Conservation (phyloP, 441 rosid species). For the Flueggea neowawraea region DNA sequence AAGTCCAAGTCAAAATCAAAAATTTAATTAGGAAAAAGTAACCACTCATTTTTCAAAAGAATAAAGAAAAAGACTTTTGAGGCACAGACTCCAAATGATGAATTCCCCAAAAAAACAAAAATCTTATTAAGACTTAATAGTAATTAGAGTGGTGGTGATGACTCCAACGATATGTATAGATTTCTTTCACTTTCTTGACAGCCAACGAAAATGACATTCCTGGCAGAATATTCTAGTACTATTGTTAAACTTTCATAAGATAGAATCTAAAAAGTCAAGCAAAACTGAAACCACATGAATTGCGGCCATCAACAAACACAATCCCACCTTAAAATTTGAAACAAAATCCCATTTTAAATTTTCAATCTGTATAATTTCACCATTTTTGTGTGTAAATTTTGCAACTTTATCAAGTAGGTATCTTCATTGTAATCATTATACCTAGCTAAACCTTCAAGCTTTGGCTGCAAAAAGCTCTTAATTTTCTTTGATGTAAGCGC, state of each 20-base stretch:
- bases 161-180: conserved; percentile 9
- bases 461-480: conserved; percentile 81
- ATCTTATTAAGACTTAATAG: conserved; percentile 1
- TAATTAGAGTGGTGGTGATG: conserved; percentile 14
- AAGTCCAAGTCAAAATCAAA: neutral
- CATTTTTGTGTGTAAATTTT: neutral
- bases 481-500: conserved; percentile 83
- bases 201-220: conserved; percentile 44
- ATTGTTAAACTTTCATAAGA: conserved; percentile 7
- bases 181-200: conserved; percentile 22
- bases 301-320: too few relatives aligned
- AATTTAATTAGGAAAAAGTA: neutral
- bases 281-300: neutral
- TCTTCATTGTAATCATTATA: conserved; percentile 14
- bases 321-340: too few relatives aligned
- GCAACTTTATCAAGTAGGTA: neutral
- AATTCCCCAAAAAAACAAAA: too few relatives aligned
- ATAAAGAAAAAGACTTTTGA: conserved; percentile 12
- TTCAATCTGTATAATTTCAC: too few relatives aligned
- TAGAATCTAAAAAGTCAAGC: conserved; percentile 13
- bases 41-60: neutral
- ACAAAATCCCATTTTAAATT: too few relatives aligned
- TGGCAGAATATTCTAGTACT: conserved; percentile 19
- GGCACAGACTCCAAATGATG: too few relatives aligned
- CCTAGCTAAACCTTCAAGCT: conserved; percentile 77